Base-by-base conservation (phyloP, 148 eudicot genomes). In the Rheum nobile region DNA sequence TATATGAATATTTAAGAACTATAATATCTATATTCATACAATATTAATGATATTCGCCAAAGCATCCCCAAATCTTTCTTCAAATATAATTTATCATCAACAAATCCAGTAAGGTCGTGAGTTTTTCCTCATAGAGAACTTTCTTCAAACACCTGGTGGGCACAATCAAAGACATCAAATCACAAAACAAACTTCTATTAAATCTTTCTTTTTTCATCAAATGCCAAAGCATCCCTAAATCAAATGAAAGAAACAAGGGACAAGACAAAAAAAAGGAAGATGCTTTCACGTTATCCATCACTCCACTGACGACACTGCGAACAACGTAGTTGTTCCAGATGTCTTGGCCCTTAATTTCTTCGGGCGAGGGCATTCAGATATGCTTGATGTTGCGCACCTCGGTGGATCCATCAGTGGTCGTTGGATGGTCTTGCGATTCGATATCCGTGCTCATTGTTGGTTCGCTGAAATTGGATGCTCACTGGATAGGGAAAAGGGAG, bases 291-390 rank as follows among this genome's bases (percentile, higher is more conserved):
- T 73, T 74, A 92, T 96, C 97, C 91, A 90, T 85, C 32, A 89
- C 87, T 44, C 96, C 96, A 71, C 98, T 93, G 39, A 84, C 85
- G 44, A 91, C 91, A 63, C 98, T 89, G 21, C 95, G 95, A 35
- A 93, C 95, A 74, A 86, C 92, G 74, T 97, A 93, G 28, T 93
- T 91, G 74, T 93, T 91, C 98, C 97, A 93, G 17, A 93, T 89
- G 73, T 93, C 98, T 74, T 91, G 98, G 71, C 95, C 98, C 0
- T 83, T 84, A 7, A 93, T 80, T 77, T 93, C 97, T 74, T 93
- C 98, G 7, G 81, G 57, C 6, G 98, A 79, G 0, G 97, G 97
- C 76, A 89, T 37, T 37, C 83, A 82, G 16, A 93, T 76, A 6
- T 83, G 90, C 81, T 91, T 82, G 9, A 86, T 74, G 38, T 39